Conservation (phyloP, 1,284 basidiomycete species). For the Sanghuangporus baumii region DNA sequence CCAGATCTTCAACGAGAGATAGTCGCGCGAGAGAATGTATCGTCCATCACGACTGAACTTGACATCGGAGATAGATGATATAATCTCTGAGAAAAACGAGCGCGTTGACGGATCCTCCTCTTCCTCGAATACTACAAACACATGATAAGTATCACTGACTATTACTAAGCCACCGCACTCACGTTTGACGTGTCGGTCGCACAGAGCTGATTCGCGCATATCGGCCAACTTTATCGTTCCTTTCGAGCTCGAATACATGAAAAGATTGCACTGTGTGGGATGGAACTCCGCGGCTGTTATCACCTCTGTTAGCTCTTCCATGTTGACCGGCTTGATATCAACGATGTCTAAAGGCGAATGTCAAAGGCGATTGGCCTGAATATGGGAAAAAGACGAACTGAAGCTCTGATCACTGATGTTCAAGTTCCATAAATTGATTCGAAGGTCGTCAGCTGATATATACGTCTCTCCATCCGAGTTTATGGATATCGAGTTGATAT, state of each 20-base stretch:
- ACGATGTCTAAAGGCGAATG: slow-evolving; percentile 76
- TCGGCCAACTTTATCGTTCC: slow-evolving; percentile 99
- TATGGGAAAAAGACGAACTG: slow-evolving; percentile 47
- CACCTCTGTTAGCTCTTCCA: slow-evolving; percentile 99
- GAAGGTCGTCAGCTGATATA: slow-evolving; percentile 95
- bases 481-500: slow-evolving; percentile 99
- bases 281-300: slow-evolving; percentile 99
- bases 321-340: slow-evolving; percentile 99
- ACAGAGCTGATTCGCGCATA: slow-evolving; percentile 97
- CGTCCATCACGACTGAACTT: slow-evolving; percentile 98
- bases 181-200: slow-evolving; percentile 97
- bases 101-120: slow-evolving; percentile 97
- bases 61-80: slow-evolving; percentile 99
- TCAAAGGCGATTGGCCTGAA: not conserved
- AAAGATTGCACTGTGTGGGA: slow-evolving; percentile 94
- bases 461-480: slow-evolving; percentile 99
- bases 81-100: slow-evolving; percentile 99
- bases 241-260: slow-evolving; percentile 99
- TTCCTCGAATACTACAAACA: slow-evolving; percentile 82
- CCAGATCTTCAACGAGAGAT: slow-evolving; percentile 98
- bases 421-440: slow-evolving; percentile 98
- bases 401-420: slow-evolving; percentile 99
- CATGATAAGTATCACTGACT: slow-evolving; percentile 1
- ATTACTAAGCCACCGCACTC: slow-evolving; percentile 26
- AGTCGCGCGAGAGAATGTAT: slow-evolving; percentile 96